These are phyloP conservation scores for Aspergillus novoparasiticus DNA, from an alignment of 2,329 filamentous ascomycete species.

Conservation along the genomic window DNA sequence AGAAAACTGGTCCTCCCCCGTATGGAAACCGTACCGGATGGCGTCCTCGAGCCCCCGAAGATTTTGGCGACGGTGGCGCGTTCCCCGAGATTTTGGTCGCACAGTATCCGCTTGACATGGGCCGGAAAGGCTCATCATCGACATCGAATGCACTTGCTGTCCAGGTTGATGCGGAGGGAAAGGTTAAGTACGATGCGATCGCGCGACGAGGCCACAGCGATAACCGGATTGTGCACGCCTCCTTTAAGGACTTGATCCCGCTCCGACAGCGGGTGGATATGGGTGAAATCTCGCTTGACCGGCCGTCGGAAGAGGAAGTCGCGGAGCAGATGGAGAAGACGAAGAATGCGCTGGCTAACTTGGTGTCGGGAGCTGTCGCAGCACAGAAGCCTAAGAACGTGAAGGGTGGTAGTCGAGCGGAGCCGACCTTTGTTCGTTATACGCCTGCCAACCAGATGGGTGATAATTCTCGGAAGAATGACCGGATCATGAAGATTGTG, in stretches of 20 bases:
- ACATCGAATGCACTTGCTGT: constrained; percentile 88
- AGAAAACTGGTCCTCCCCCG: constrained; percentile 79
- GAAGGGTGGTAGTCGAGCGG: constrained; percentile 75
- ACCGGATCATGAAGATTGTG: constrained; percentile 98
- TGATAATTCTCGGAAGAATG: constrained; percentile 78
- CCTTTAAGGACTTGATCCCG: constrained; percentile 95
- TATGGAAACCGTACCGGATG: constrained; percentile 88
- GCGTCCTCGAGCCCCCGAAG: constrained; percentile 84
- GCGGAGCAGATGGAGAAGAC: constrained; percentile 83
- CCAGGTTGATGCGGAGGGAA: constrained; percentile 86
- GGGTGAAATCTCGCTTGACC: constrained; percentile 83
- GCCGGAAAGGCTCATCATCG: constrained; percentile 68
- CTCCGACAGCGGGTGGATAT: constrained; percentile 89
- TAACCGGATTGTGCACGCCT: constrained; percentile 84
- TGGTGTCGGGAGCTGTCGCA: constrained; percentile 83
- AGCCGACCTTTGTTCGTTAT: constrained; percentile 92
- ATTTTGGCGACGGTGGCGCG: constrained; percentile 94
- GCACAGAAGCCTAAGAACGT: constrained; percentile 97
- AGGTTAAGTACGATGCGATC: constrained; percentile 95
- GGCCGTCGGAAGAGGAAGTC: constrained; percentile 83
- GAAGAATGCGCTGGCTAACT: constrained; percentile 76
- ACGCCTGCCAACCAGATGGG: constrained; percentile 98
- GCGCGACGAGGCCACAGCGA: constrained; percentile 85
- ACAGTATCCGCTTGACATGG: constrained; percentile 96
- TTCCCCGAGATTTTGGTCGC: constrained; percentile 93